Base-by-base conservation (phyloP, 2,329 filamentous ascomycete species). In the Aspergillus texensis region DNA sequence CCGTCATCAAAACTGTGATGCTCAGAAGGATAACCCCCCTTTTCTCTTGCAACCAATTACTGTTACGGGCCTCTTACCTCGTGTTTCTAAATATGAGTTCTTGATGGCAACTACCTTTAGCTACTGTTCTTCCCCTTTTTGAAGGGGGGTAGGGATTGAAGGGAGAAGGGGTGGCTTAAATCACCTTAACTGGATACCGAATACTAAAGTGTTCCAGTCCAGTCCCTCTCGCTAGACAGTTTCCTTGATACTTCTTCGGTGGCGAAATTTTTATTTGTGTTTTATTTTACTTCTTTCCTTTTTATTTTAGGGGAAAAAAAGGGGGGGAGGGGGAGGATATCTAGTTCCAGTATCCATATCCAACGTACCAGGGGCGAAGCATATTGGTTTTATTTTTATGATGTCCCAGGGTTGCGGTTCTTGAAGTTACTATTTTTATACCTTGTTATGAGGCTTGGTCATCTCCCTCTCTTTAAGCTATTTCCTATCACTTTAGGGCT, bases 401-500 rank as follows among this genome's bases (percentile, higher is more conserved):
- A 57, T 57, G 24, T 43, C 26, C 55, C 16, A 57, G 45, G 55
- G 34, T 54, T 55, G 34, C 30, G 16, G 60, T 39, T 58, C 19
- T 21, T 60, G 58, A 62, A 46, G 55, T 62, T 62, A n/a, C 60
- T 62, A 62, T 62, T 62, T 62, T 58, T 58, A 50, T 60, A 32
- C n/a, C 21, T 41, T n/a, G 30, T 41, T 59, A 34, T 53, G 28
- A 59, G 57, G 46, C 14, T n/a, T 52, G 28, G 28, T n/a, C 48
- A 16, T 11, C 26, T 34, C 30, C 16, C 48, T 34, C 28, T 32
- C n/a, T 11, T 21, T n/a, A 9, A 34, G n/a, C 28, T 32, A 34
- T n/a, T n/a, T 10, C 48, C 28, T 41, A 41, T 41, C 19, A 52
- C 16, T 24, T 48, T 52, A 32, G 28, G 28, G 28, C 48, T 52